phyloP scores from a whole-genome alignment of 2,329 filamentous ascomycete genomes.

The Aspergillus alliaceus region DNA sequence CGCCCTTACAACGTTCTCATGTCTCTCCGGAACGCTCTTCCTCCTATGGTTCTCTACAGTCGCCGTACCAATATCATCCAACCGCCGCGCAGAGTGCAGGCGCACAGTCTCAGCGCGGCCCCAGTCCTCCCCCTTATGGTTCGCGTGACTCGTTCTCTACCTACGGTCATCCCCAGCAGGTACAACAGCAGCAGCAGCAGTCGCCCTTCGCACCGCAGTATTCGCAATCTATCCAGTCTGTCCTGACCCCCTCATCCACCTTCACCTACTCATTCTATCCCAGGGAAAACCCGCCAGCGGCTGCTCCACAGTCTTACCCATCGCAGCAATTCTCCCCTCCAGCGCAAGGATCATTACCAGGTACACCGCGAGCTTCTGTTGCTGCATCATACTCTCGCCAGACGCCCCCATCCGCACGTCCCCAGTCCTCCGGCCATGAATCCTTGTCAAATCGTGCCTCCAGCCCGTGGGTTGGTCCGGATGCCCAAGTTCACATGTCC shows the following conservation, averaged over 20 bases:
- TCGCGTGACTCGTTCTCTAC: conserved; percentile 36
- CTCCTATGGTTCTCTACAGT: conserved; percentile 39
- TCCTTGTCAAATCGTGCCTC: conserved; percentile 31
- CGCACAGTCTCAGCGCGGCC: conserved; percentile 31
- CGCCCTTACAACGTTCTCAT: conserved; percentile 46
- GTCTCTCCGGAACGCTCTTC: conserved; percentile 45
- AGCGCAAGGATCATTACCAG: conserved; percentile 46
- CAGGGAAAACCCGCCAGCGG: conserved; percentile 37
- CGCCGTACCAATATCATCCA: conserved; percentile 42
- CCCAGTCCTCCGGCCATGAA: conserved; percentile 39
- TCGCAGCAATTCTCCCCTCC: conserved; percentile 36
- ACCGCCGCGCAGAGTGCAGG: conserved; percentile 31
- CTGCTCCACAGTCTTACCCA: conserved; percentile 28
- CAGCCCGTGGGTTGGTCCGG: conserved; percentile 33
- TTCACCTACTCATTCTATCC: conserved; percentile 34
- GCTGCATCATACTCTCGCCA: conserved; percentile 32
- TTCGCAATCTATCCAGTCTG: conserved; percentile 41
- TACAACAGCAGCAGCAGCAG: conserved; percentile 29
- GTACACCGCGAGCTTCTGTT: conserved; percentile 51
- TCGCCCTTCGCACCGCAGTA: conserved; percentile 40
- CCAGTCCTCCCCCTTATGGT: conserved; percentile 35
- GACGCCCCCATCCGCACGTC: conserved; percentile 37
- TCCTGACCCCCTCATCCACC: conserved; percentile 34
- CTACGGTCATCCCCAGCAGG: conserved; percentile 31
- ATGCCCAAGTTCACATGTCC: conserved; percentile 30